Base-by-base conservation (phyloP, 2,329 filamentous ascomycete species). In the Fusarium sp. region DNA sequence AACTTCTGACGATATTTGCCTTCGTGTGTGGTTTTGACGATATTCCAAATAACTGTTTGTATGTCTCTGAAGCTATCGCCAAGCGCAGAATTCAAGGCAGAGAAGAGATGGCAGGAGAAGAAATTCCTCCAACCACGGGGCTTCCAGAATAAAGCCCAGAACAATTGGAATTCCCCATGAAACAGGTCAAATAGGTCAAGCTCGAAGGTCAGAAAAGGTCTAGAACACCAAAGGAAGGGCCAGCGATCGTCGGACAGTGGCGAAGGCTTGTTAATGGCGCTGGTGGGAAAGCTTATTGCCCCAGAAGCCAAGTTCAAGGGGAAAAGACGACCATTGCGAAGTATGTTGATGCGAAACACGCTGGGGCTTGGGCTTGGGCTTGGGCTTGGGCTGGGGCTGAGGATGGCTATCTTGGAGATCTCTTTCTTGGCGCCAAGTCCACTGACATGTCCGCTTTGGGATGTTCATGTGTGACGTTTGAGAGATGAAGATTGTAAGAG, bases 281-380 rank as follows among this genome's bases (percentile, higher is more conserved):
- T 50, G 20, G 48, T 56, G 61, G 55, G 55, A 73, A 70, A 73
- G 65, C 52, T 73, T 70, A 43, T 63, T 37, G 57, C 54, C 53
- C 33, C 35, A 19, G 25, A 40, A 55, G 47, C 32, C 40, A 41
- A 69, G 50, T 9, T 30, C 27, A 30, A 30, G 57, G 58, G 44
- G 56, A 41, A 46, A 40, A 22, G 14, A 48, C 27, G 44, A 59
- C 11, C 19, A 39, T 19, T 27, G 25, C 48, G 41, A 52, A 30
- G 27, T 39, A 25, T 53, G 48, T 43, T 30, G 35, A 56, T 33
- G 47, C 7, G 20, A 56, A 44, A n/a, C 19, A 33, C 33, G 33
- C 33, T 23, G 2, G 23, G 23, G 23, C 23, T 23, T 7, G 23
- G 23, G 23, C 23, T 23, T 35, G 32, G 22, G 22, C 22, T 22